A percentile compares a stretch with the other conserved stretches of the same genome.
phyloP scores from a whole-genome alignment of 805 yeast species.

The Myxozyma kluyveri region DNA sequence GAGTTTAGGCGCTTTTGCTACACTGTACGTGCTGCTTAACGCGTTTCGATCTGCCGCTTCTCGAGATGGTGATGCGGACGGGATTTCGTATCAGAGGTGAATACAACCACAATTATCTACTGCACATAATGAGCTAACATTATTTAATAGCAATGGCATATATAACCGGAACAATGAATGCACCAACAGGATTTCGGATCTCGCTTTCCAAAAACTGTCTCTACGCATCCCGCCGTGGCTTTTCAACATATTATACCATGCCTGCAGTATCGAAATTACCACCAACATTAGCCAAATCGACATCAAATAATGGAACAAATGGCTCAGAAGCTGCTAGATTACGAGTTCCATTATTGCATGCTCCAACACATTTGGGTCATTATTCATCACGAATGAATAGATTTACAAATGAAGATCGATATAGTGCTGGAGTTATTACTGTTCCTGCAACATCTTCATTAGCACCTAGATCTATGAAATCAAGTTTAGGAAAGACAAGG shows the following conservation, averaged over 20 bases:
- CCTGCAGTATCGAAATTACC: background rate
- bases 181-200: no score
- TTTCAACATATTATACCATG: background rate
- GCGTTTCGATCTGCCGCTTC: no score
- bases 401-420: conserved; percentile 75
- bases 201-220: background rate
- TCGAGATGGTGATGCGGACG: no score
- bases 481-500: conserved; percentile 19
- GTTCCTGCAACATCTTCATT: conserved; percentile 41
- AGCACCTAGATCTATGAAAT: conserved; percentile 30
- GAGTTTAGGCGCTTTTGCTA: no score
- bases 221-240: background rate
- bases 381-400: conserved; percentile 72
- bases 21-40: no score
- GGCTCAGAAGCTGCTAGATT: conserved; percentile 20
- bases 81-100: no score
- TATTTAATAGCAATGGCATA: no score
- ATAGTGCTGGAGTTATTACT: conserved; percentile 60
- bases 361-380: conserved; percentile 79
- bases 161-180: no score
- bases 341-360: conserved; percentile 56
- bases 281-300: background rate
- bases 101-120: no score
- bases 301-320: background rate
- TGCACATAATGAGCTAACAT: no score